Evolutionary conservation across 768 basidiomycete species (phyloP), one percentile per base, ranked within the genome.

Genomic region (Porphyrellus cyaneotinctus): DNA sequence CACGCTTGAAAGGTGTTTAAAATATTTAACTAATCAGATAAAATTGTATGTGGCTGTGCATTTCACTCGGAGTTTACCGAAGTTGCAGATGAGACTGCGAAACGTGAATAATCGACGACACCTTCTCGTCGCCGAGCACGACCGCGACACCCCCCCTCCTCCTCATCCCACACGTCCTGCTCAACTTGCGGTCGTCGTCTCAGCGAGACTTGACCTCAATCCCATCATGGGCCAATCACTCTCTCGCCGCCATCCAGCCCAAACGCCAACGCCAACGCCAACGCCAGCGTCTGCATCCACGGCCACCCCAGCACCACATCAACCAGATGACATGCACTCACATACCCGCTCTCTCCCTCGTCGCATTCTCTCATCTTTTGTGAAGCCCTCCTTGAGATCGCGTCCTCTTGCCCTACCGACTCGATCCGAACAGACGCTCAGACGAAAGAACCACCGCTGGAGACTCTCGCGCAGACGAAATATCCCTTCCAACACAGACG

Each of bases 311-410:
- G 55, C 42, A 50, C 50, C 52, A 48, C 53, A 42, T 47, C 44
- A 47, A 9, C 36, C 39, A 24, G 49, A 53, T 23, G 36, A 31
- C 28, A 49, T 30, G 9, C 47, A 31, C 10, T n/a, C 32, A 30
- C 33, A 36, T 24, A 54, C 49, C 46, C 60, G 58, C 41, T 52
- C 61, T 7, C 61, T 75, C 4, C 69, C 74, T 5, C 72, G 58
- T 42, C 74, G 70, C 47, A 61, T 78, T 39, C 43, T 69, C 63
- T 52, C 73, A 53, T 56, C 61, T 59, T 35, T 70, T 63, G 59
- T 71, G 18, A 62, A 59, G 52, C 59, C 63, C 2, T 57, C 61
- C 24, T 36, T 63, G 51, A 47, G 54, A 58, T 51, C 60, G 46
- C 60, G 57, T 9, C 30, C 53, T 6, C 42, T 44, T 24, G 47